A percentile compares a stretch with the other conserved stretches of the same genome.
Evolutionary conservation across 225 moss, liverwort and hornwort species (phyloP).

Genomic region (Climacium dendroides): DNA sequence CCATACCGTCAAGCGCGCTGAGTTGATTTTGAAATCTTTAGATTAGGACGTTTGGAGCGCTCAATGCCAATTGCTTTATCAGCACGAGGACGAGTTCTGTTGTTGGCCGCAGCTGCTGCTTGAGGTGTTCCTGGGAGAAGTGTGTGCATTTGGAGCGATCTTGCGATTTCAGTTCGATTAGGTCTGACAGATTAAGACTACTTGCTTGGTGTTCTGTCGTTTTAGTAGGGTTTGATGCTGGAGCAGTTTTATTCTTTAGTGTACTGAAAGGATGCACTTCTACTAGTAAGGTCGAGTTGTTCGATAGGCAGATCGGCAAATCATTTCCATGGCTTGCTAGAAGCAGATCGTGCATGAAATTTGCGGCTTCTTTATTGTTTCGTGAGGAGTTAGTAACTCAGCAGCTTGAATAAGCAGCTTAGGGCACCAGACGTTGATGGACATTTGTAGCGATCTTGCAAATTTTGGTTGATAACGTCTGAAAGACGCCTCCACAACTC

Average conservation of each 20-base stretch:
- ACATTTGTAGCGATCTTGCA: background rate
- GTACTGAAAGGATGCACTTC: background rate
- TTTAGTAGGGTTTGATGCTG: background rate
- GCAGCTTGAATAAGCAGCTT: background rate
- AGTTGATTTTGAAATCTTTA: background rate
- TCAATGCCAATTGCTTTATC: background rate
- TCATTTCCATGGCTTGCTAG: background rate
- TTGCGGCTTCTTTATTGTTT: background rate
- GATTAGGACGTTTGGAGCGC: background rate
- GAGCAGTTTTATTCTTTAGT: background rate
- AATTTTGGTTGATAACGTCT: background rate
- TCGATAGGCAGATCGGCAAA: background rate
- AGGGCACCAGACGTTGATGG: background rate
- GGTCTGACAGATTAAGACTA: background rate
- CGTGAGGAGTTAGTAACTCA: background rate
- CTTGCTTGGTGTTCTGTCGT: background rate
- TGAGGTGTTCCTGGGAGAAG: background rate
- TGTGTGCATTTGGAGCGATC: background rate
- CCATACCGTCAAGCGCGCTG: background rate
- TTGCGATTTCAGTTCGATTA: background rate
- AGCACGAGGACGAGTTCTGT: background rate
- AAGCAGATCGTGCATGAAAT: background rate
- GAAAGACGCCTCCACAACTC: background rate
- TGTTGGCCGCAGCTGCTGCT: background rate
- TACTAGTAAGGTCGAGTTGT: background rate